These are phyloP conservation scores for Barnettozyma siamensis DNA, from an alignment of 805 yeast genomes.

Conservation along the genomic window DNA sequence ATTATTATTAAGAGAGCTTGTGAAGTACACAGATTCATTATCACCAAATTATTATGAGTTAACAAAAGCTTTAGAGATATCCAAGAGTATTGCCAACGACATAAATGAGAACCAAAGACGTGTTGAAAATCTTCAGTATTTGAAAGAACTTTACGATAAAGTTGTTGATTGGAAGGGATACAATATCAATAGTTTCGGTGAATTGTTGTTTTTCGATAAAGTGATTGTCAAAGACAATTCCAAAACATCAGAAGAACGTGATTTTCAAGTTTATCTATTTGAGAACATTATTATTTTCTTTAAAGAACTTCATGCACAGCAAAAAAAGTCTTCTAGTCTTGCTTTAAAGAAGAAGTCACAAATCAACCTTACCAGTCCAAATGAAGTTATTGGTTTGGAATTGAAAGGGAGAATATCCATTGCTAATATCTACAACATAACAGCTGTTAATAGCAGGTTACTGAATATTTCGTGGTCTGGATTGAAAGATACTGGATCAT, in stretches of 20 bases:
- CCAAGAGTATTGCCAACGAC: slow-evolving; percentile 77
- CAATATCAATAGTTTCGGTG: slow-evolving; percentile 74
- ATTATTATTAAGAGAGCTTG: slow-evolving; percentile 65
- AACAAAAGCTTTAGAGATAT: slow-evolving; percentile 59
- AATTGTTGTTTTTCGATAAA: slow-evolving; percentile 65
- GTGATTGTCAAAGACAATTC: slow-evolving; percentile 60
- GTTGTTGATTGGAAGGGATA: slow-evolving; percentile 93
- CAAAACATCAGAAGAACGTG: slow-evolving; percentile 60
- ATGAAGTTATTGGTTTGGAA: slow-evolving; percentile 40
- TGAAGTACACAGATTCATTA: slow-evolving; percentile 53
- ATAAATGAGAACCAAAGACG: slow-evolving; percentile 93
- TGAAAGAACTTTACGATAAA: slow-evolving; percentile 62
- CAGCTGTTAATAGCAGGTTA: slow-evolving; percentile 43
- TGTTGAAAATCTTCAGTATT: slow-evolving; percentile 74
- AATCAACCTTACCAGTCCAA: slow-evolving; percentile 14
- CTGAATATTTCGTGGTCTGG: slow-evolving; percentile 79
- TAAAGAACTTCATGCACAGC: slow-evolving; percentile 44
- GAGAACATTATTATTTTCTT: slow-evolving; percentile 64
- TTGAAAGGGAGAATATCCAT: slow-evolving; percentile 80
- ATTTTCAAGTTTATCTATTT: slow-evolving; percentile 84
- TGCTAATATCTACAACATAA: slow-evolving; percentile 52
- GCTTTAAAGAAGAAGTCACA: slow-evolving; percentile 37
- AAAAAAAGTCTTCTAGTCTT: slow-evolving; percentile 44
- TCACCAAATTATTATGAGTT: slow-evolving; percentile 62
- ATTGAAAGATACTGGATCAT: slow-evolving; percentile 78